Percentiles rank a stretch among this genome's conserved stretches.
Evolutionary conservation across 495 filamentous ascomycete species (phyloP).

Genomic region (Sphaerosporella brunnea): DNA sequence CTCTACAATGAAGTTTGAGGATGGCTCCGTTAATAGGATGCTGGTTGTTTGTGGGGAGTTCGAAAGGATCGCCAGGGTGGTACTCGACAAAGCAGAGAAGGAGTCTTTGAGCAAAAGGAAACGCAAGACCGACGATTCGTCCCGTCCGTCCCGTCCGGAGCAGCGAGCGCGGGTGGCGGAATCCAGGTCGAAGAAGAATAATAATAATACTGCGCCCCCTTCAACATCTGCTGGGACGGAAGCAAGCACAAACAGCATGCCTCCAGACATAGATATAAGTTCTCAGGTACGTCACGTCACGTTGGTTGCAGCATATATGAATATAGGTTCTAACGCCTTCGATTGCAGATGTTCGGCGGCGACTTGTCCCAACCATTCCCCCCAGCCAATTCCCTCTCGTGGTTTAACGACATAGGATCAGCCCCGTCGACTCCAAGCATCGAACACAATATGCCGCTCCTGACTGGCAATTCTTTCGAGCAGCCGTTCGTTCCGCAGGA

Average conservation of each 20-base stretch:
- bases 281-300: slow-evolving; percentile 1
- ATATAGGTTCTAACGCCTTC: no score
- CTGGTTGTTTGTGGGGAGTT: slow-evolving; percentile 84
- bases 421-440: slow-evolving; percentile 3
- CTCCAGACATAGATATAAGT: background rate
- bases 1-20: slow-evolving; percentile 31
- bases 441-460: slow-evolving; percentile 26
- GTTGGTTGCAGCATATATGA: no score
- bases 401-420: slow-evolving; percentile 29
- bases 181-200: background rate
- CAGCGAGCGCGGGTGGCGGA: background rate
- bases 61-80: slow-evolving; percentile 79
- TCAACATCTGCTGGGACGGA: no score
- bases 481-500: slow-evolving; percentile 94
- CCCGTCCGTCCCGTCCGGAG: background rate
- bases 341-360: slow-evolving; percentile 16
- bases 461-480: slow-evolving; percentile 44
- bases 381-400: slow-evolving; percentile 28
- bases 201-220: no score
- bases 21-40: slow-evolving; percentile 81
- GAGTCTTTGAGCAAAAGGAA: slow-evolving; percentile 62
- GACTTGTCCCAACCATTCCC: slow-evolving; percentile 15
- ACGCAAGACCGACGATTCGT: slow-evolving; percentile 36
- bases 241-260: background rate
- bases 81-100: slow-evolving; percentile 77